Conservation (phyloP, 2,329 filamentous ascomycete genomes). For the Aspergillus udagawae region DNA sequence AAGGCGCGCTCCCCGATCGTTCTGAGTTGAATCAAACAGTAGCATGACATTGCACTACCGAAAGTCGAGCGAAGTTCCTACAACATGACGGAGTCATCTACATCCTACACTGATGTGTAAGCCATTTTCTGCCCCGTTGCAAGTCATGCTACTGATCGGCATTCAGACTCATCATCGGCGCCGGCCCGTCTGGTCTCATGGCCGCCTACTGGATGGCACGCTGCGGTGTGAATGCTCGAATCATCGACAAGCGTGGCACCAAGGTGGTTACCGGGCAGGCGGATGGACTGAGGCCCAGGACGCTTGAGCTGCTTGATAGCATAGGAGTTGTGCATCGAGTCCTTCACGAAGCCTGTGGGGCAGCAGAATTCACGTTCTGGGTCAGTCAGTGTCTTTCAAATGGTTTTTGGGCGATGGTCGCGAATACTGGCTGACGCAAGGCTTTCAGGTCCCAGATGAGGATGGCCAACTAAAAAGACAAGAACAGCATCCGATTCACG, state of each 20-base stretch:
- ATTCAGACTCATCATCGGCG: constrained; percentile 42
- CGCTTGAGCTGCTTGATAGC: constrained; percentile 58
- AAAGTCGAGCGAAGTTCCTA: background rate
- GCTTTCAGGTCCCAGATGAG: constrained; percentile 33
- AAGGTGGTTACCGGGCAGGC: constrained; percentile 30
- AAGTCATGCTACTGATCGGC: background rate
- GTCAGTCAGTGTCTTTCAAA: constrained; percentile 10
- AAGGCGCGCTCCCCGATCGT: background rate
- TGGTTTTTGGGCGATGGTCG: too few relatives aligned
- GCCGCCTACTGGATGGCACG: constrained; percentile 47
- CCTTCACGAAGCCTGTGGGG: constrained; percentile 63
- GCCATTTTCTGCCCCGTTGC: background rate
- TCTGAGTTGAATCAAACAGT: background rate
- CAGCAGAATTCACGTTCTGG: constrained; percentile 60
- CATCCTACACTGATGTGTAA: constrained; percentile 10
- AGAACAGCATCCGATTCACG: constrained; percentile 58
- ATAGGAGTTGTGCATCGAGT: constrained; percentile 63
- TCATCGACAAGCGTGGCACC: constrained; percentile 44
- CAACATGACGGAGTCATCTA: background rate
- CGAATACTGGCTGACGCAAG: background rate
- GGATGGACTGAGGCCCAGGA: constrained; percentile 12
- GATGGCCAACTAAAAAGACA: constrained; percentile 55
- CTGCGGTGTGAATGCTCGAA: constrained; percentile 46
- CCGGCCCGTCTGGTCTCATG: constrained; percentile 49
- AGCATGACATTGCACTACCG: background rate